phyloP scores from a whole-genome alignment of 495 filamentous ascomycete genomes.

The Penicillium argentinense region DNA sequence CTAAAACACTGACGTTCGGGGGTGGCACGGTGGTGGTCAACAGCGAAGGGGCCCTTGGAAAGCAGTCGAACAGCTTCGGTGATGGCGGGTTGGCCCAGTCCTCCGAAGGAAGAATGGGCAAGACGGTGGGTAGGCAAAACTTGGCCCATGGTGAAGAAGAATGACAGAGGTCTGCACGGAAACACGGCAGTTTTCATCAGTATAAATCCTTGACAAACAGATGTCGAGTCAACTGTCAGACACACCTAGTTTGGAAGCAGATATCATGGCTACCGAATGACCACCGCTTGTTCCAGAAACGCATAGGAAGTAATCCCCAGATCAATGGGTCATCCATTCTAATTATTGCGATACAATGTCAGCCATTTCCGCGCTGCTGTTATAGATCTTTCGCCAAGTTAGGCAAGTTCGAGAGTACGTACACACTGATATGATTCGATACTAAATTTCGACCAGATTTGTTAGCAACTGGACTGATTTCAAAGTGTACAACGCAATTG shows the following conservation, averaged over 20 bases:
- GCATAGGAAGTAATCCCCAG: conserved; percentile 81
- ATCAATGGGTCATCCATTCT: conserved; percentile 93
- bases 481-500: background rate
- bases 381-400: conserved; percentile 6
- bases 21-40: conserved; percentile 34
- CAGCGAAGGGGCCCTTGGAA: conserved; percentile 59
- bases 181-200: conserved; percentile 19
- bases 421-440: conserved; percentile 95
- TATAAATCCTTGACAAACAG: background rate
- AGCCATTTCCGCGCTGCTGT: conserved; percentile 21
- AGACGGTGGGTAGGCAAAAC: conserved; percentile 83
- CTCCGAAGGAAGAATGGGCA: conserved; percentile 65
- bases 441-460: conserved; percentile 48
- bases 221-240: background rate
- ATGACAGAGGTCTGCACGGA: conserved; percentile 48
- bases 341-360: conserved; percentile 26
- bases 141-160: conserved; percentile 85
- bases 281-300: conserved; percentile 79
- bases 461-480: conserved; percentile 13
- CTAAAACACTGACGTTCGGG: conserved; percentile 41
- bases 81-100: conserved; percentile 88
- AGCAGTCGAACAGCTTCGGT: conserved; percentile 81
- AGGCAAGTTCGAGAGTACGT: conserved; percentile 52
- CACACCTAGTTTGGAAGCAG: conserved; percentile 58
- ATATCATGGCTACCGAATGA: conserved; percentile 89